A percentile compares a stretch with the other conserved stretches of the same genome.
Conservation (phyloP, 2,329 filamentous ascomycete species). For the Penicillium sp. region DNA sequence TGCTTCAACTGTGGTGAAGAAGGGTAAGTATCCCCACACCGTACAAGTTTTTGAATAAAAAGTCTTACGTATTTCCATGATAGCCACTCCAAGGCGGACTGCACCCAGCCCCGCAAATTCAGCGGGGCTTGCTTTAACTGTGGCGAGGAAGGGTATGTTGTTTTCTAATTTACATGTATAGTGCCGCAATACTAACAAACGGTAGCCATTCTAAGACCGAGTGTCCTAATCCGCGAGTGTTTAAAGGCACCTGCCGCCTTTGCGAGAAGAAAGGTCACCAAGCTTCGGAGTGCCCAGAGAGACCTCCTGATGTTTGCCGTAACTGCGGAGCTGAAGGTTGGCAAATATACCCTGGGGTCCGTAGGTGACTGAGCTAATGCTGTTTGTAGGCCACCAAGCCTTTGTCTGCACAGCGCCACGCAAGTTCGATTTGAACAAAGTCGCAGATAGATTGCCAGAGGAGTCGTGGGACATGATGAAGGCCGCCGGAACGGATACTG, state of each 20-base stretch:
- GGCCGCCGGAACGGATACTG: slow-evolving; percentile 52
- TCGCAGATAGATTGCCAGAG: slow-evolving; percentile 49
- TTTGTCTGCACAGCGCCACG: slow-evolving; percentile 48
- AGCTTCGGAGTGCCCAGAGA: slow-evolving; percentile 46
- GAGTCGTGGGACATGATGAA: slow-evolving; percentile 54
- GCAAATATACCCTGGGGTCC: neutral
- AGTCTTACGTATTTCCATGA: neutral
- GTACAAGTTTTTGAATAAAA: neutral
- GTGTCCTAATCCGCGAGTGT: slow-evolving; percentile 48
- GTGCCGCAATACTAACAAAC: neutral
- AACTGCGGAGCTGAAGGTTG: slow-evolving; percentile 50
- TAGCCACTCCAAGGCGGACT: neutral
- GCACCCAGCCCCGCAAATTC: neutral
- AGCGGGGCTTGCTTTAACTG: slow-evolving; percentile 3
- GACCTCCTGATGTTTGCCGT: slow-evolving; percentile 45
- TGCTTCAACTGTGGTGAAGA: slow-evolving; percentile 6
- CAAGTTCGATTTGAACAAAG: slow-evolving; percentile 42
- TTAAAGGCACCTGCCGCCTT: slow-evolving; percentile 48
- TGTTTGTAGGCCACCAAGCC: slow-evolving; percentile 43
- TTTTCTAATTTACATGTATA: neutral
- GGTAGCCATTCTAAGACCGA: slow-evolving; percentile 27
- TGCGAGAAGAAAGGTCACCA: slow-evolving; percentile 50
- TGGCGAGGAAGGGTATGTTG: slow-evolving; percentile 5
- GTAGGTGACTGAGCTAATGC: neutral
- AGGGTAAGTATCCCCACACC: neutral